A percentile compares a stretch with the other conserved stretches of the same genome.
phyloP scores from a whole-genome alignment of 768 basidiomycete genomes.

The Leccinum subtestaceum region DNA sequence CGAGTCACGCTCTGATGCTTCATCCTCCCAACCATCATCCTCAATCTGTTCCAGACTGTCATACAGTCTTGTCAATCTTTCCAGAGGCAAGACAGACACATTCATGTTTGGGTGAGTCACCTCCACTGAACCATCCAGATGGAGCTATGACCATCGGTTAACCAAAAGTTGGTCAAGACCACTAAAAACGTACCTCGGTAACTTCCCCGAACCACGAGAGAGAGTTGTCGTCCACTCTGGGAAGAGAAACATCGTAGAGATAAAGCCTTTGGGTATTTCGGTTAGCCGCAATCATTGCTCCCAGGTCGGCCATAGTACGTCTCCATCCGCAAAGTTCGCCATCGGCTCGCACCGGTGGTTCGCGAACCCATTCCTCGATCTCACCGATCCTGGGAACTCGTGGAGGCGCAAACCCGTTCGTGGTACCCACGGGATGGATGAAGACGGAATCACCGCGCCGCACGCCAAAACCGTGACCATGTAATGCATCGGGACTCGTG shows the following conservation, averaged over 20 bases:
- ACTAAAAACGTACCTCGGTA: slow-evolving; percentile 48
- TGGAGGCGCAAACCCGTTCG: slow-evolving; percentile 68
- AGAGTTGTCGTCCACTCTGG: slow-evolving; percentile 37
- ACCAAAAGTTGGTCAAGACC: slow-evolving; percentile 6
- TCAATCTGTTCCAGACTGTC: slow-evolving; percentile 82
- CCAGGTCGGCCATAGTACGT: slow-evolving; percentile 67
- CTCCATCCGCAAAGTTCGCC: slow-evolving; percentile 68
- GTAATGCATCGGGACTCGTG: slow-evolving; percentile 39
- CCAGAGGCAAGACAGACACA: slow-evolving; percentile 52
- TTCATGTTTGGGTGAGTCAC: slow-evolving; percentile 64
- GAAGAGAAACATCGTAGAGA: slow-evolving; percentile 45
- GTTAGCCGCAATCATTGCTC: slow-evolving; percentile 50
- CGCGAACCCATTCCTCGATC: slow-evolving; percentile 75
- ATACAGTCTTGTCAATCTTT: slow-evolving; percentile 70
- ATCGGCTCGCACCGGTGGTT: slow-evolving; percentile 46
- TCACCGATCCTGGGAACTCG: slow-evolving; percentile 84
- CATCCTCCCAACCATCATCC: slow-evolving; percentile 57
- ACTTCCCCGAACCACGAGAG: slow-evolving; percentile 89
- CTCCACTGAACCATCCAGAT: slow-evolving; percentile 69
- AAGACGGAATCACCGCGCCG: slow-evolving; percentile 84
- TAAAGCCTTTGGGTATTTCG: slow-evolving; percentile 37
- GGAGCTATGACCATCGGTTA: slow-evolving; percentile 45
- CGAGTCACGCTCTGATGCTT: slow-evolving; percentile 29
- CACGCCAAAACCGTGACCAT: slow-evolving; percentile 69
- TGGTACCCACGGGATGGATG: slow-evolving; percentile 64